These are phyloP conservation scores for Pyricularia sp. DNA, from an alignment of 2,329 filamentous ascomycete species.

Conservation along the genomic window DNA sequence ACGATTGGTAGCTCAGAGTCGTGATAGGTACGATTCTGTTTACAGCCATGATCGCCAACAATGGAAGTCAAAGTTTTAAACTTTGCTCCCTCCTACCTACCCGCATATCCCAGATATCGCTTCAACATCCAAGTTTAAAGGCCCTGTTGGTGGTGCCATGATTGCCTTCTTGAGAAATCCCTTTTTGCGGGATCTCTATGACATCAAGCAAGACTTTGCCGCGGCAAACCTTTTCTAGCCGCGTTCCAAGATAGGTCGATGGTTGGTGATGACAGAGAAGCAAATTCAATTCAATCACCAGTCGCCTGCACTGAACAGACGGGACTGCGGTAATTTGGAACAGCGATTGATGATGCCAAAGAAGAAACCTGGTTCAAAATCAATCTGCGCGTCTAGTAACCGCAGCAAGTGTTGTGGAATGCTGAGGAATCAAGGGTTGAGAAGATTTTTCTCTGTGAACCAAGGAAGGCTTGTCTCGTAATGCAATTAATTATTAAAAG, in stretches of 20 bases:
- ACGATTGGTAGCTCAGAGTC: background rate
- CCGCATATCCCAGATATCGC: conserved; percentile 89
- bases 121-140: conserved; percentile 72
- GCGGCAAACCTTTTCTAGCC: background rate
- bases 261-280: background rate
- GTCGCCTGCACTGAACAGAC: background rate
- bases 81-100: conserved; percentile 33
- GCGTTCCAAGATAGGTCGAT: background rate
- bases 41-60: background rate
- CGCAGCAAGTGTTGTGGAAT: background rate
- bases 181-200: background rate
- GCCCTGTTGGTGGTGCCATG: conserved; percentile 46
- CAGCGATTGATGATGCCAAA: background rate
- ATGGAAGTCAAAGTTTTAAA: background rate
- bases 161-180: background rate
- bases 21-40: background rate
- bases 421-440: background rate
- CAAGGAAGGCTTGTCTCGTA: background rate
- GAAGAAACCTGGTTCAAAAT: background rate
- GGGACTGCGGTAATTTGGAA: background rate
- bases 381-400: background rate
- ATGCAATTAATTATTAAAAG: background rate
- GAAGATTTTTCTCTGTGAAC: background rate
- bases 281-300: background rate
- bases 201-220: background rate